phyloP scores from a whole-genome alignment of 1,284 basidiomycete genomes.

The Cystobasidium sp. region DNA sequence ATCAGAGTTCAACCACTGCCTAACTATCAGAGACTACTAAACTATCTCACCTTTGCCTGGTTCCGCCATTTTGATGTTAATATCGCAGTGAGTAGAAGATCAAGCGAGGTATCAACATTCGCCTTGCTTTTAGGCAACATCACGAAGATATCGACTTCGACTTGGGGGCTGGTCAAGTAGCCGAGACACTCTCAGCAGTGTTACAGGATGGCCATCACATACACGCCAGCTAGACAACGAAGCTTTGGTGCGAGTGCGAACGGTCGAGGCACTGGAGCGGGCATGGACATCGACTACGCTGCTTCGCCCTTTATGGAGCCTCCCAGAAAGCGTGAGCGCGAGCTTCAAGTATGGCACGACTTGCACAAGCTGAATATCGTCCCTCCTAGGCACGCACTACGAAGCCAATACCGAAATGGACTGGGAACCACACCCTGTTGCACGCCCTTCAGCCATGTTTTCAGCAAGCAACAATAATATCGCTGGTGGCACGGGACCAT shows the following conservation, averaged over 20 bases:
- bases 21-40: no score
- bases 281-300: slow-evolving; percentile 19
- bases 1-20: no score
- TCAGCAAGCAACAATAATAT: slow-evolving; percentile 7
- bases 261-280: not conserved
- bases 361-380: not conserved
- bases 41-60: slow-evolving; percentile 29
- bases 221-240: slow-evolving; percentile 31
- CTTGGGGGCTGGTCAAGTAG: not conserved
- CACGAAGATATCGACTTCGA: not conserved
- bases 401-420: slow-evolving; percentile 41
- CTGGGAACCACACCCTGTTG: slow-evolving; percentile 11
- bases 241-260: not conserved
- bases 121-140: not conserved
- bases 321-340: slow-evolving; percentile 37
- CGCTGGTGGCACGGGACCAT: not conserved
- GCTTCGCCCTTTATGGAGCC: not conserved
- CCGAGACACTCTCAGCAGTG: not conserved
- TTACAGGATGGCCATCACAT: slow-evolving; percentile 19
- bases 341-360: not conserved
- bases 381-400: slow-evolving; percentile 32
- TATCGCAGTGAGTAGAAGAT: not conserved
- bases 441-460: slow-evolving; percentile 10
- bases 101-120: slow-evolving; percentile 5
- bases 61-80: slow-evolving; percentile 24